Conservation (phyloP, 208 protist species). For the Leishmania martiniquensis region DNA sequence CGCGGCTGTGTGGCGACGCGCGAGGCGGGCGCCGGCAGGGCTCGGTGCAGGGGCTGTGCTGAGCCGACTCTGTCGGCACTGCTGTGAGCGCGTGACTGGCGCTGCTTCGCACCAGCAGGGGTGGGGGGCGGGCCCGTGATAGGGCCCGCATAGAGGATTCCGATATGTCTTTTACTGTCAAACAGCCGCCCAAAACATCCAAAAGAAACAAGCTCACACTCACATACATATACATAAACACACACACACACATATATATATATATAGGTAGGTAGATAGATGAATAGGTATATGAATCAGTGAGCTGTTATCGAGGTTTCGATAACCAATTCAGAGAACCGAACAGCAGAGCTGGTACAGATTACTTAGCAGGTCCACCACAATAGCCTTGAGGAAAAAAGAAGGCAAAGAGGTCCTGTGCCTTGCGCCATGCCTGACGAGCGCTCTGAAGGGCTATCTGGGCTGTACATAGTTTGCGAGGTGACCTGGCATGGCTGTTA, state of each 20-base stretch:
- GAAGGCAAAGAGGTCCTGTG: constrained; percentile 31
- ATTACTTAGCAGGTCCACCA: constrained; percentile 41
- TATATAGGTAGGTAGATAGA: too few relatives aligned
- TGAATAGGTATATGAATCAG: background rate
- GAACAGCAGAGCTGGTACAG: background rate
- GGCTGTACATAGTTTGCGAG: constrained; percentile 19
- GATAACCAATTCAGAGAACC: background rate
- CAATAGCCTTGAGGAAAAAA: constrained; percentile 39
- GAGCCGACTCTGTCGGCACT: background rate
- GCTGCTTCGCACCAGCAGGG: background rate
- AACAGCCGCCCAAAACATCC: too few relatives aligned
- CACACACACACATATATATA: too few relatives aligned
- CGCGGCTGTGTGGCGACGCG: background rate
- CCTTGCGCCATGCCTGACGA: constrained; percentile 39
- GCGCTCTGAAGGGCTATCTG: constrained; percentile 21
- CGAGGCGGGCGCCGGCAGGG: background rate
- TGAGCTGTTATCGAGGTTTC: background rate
- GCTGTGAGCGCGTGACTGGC: background rate
- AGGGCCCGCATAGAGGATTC: background rate
- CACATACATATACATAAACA: too few relatives aligned
- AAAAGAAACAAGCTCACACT: too few relatives aligned
- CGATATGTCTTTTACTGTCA: too few relatives aligned
- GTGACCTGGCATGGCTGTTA: constrained; percentile 21
- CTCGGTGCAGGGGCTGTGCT: background rate
- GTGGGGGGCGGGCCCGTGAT: background rate